Conservation (phyloP, 2,329 filamentous ascomycete species). For the Coniochaeta sp. region DNA sequence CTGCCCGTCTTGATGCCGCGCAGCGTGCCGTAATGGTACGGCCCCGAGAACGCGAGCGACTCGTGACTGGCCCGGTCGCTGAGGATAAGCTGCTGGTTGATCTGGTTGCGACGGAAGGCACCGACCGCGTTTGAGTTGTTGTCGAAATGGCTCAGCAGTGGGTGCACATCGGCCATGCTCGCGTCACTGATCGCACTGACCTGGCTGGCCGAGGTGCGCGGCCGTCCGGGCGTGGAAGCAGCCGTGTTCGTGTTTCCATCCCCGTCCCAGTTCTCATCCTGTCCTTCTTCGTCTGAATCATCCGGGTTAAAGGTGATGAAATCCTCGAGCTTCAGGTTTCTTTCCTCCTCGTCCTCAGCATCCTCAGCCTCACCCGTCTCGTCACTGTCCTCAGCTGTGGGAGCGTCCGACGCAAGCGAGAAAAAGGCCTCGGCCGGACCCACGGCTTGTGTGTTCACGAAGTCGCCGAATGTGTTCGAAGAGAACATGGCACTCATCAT, state of each 20-base stretch:
- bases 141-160: constrained; percentile 60
- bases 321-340: constrained; percentile 60
- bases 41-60: constrained; percentile 54
- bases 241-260: constrained; percentile 32
- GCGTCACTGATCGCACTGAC: constrained; percentile 40
- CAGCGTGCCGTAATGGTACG: constrained; percentile 53
- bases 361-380: constrained; percentile 34
- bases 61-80: constrained; percentile 55
- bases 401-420: constrained; percentile 56
- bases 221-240: constrained; percentile 43
- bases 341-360: constrained; percentile 57
- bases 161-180: constrained; percentile 32
- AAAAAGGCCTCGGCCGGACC: constrained; percentile 73
- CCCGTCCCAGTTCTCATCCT: constrained; percentile 37
- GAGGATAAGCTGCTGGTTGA: constrained; percentile 52
- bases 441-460: constrained; percentile 57
- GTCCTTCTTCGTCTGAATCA: constrained; percentile 55
- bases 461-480: constrained; percentile 46
- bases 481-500: constrained; percentile 71
- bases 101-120: constrained; percentile 67
- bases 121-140: constrained; percentile 62
- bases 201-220: constrained; percentile 20
- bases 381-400: constrained; percentile 42
- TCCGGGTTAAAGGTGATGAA: constrained; percentile 63
- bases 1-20: constrained; percentile 59